Conservation (phyloP, 1,284 basidiomycete genomes). For the Ceratobasidium sp. region DNA sequence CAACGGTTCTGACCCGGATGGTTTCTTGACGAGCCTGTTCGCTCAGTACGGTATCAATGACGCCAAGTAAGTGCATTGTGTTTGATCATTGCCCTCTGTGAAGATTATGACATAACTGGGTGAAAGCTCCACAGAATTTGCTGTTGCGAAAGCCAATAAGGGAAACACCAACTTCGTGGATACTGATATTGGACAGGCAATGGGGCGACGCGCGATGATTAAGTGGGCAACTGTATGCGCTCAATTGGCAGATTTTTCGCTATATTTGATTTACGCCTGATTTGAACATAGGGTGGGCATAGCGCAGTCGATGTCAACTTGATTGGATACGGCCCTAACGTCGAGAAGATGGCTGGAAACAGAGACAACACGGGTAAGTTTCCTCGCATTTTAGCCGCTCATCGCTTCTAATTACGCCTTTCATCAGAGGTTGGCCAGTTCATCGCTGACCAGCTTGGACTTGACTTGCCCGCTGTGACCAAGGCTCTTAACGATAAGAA, state of each 20-base stretch:
- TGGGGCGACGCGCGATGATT: constrained; percentile 44
- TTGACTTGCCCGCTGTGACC: constrained; percentile 40
- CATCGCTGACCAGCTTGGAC: constrained; percentile 26
- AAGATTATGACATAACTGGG: too few relatives aligned
- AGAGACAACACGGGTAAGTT: constrained; percentile 40
- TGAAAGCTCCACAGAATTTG: not conserved
- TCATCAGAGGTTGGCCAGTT: constrained; percentile 45
- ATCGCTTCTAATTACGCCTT: not conserved
- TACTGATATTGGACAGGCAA: constrained; percentile 44
- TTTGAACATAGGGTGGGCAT: not conserved
- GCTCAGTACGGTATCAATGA: constrained; percentile 47
- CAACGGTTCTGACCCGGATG: constrained; percentile 45
- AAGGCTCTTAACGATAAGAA: constrained; percentile 39
- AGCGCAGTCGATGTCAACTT: constrained; percentile 40
- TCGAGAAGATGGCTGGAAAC: constrained; percentile 41
- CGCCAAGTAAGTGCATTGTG: constrained; percentile 43
- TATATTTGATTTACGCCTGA: not conserved
- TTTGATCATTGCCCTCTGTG: too few relatives aligned
- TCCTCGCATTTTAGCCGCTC: too few relatives aligned
- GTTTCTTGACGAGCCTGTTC: constrained; percentile 41
- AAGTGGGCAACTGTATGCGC: constrained; percentile 38
- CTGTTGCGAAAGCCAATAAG: not conserved
- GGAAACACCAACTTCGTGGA: constrained; percentile 10
- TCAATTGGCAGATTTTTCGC: not conserved
- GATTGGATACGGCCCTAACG: constrained; percentile 44